Conservation (phyloP, 768 basidiomycete genomes). For the Boletus huronensis region DNA sequence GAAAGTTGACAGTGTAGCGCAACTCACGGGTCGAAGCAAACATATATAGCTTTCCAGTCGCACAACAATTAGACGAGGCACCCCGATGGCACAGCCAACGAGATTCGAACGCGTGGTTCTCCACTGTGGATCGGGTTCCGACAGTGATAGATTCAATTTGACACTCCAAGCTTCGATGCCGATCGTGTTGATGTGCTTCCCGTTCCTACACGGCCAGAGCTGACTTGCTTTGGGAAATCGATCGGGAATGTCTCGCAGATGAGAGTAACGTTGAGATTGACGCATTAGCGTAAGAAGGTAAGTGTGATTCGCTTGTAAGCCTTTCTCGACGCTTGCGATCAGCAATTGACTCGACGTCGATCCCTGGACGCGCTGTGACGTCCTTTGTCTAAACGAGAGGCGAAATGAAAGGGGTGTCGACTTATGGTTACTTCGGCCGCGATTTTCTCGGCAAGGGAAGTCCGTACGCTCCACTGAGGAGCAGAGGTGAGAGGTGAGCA, state of each 20-base stretch:
- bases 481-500: neutral
- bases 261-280: slow-evolving; percentile 13
- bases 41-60: slow-evolving; percentile 10
- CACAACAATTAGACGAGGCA: slow-evolving; percentile 18
- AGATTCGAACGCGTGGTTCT: slow-evolving; percentile 19
- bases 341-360: slow-evolving; percentile 14
- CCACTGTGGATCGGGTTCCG: slow-evolving; percentile 11
- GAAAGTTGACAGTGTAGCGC: slow-evolving; percentile 1
- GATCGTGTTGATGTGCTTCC: slow-evolving; percentile 21
- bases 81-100: slow-evolving; percentile 20
- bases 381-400: slow-evolving; percentile 2
- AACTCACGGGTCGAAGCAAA: slow-evolving; percentile 10
- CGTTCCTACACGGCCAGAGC: slow-evolving; percentile 15
- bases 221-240: slow-evolving; percentile 19
- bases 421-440: neutral
- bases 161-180: slow-evolving; percentile 19
- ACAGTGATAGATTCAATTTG: slow-evolving; percentile 16
- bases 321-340: slow-evolving; percentile 2
- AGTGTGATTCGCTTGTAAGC: neutral
- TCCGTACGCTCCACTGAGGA: neutral
- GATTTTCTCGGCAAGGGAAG: neutral
- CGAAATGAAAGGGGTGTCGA: slow-evolving; percentile 7
- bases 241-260: slow-evolving; percentile 6
- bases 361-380: slow-evolving; percentile 6
- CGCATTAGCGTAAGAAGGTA: slow-evolving; percentile 4